Evolutionary conservation across 352 stramenopile species (phyloP).

Genomic region (Globisporangium nunn): DNA sequence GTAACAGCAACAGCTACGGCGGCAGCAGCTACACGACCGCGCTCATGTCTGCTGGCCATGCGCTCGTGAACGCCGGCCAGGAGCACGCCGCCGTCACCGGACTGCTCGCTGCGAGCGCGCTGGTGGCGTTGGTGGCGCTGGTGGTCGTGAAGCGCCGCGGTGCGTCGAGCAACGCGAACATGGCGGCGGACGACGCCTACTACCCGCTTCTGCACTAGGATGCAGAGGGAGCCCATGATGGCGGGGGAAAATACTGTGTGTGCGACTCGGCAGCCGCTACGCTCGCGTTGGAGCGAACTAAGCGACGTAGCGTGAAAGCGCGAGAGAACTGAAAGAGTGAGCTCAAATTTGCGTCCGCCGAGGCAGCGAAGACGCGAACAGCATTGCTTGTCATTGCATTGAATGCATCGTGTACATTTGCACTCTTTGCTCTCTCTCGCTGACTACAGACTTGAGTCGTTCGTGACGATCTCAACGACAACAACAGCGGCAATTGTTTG

Average conservation of each 20-base stretch:
- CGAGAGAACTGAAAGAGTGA: neutral
- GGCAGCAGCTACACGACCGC: slow-evolving; percentile 5
- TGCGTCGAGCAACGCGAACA: slow-evolving; percentile 10
- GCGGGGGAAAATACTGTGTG: neutral
- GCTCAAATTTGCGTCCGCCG: neutral
- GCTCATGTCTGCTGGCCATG: slow-evolving; percentile 19
- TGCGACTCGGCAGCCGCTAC: neutral
- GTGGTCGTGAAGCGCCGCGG: slow-evolving; percentile 41
- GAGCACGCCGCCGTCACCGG: slow-evolving; percentile 22
- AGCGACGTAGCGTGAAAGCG: neutral
- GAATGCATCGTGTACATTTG: neutral
- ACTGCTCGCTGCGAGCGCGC: slow-evolving; percentile 26
- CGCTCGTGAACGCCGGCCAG: slow-evolving; percentile 16
- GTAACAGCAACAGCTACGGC: slow-evolving; percentile 13
- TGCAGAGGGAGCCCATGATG: neutral
- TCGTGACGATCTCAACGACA: no score
- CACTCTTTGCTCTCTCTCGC: no score
- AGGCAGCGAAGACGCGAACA: neutral
- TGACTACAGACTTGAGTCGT: no score
- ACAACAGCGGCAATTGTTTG: no score
- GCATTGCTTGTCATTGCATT: neutral
- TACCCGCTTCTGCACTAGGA: slow-evolving; percentile 51
- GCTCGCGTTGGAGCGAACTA: neutral
- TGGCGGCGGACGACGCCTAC: slow-evolving; percentile 40
- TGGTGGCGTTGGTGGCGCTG: slow-evolving; percentile 45